Evolutionary conservation across 2,329 filamentous ascomycete genomes (phyloP).

Genomic region (Phialophora macrospora): DNA sequence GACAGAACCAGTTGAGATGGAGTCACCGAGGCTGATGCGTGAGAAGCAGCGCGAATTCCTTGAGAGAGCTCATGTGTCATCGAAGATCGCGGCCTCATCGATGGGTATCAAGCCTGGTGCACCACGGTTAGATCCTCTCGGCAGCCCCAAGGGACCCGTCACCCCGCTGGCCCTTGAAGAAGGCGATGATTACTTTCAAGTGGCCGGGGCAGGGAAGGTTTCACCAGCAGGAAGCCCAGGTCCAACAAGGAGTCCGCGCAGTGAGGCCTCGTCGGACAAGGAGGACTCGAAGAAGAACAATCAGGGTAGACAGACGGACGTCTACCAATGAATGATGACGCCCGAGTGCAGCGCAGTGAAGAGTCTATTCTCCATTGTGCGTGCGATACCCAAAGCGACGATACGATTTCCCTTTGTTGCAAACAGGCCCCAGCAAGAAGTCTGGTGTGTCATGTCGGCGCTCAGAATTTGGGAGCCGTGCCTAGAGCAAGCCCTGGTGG

Average conservation of each 20-base stretch:
- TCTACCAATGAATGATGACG: constrained; percentile 29
- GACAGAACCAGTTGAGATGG: constrained; percentile 41
- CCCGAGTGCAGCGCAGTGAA: background rate
- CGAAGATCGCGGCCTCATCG: constrained; percentile 41
- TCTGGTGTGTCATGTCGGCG: background rate
- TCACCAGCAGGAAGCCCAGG: constrained; percentile 43
- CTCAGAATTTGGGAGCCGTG: background rate
- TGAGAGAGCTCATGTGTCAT: constrained; percentile 44
- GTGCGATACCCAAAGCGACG: constrained; percentile 17
- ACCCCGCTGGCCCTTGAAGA: constrained; percentile 51
- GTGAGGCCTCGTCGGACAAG: constrained; percentile 29
- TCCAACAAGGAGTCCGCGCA: constrained; percentile 28
- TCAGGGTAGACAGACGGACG: constrained; percentile 29
- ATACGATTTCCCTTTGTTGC: constrained; percentile 24
- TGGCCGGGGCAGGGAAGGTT: constrained; percentile 33
- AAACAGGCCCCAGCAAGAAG: background rate
- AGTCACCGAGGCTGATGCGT: constrained; percentile 46
- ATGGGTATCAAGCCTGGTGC: constrained; percentile 47
- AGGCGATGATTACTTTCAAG: constrained; percentile 46
- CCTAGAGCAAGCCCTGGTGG: background rate
- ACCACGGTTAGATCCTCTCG: constrained; percentile 52
- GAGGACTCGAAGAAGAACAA: constrained; percentile 31
- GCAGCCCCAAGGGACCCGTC: constrained; percentile 52
- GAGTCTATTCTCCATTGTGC: background rate
- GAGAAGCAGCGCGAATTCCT: constrained; percentile 52